Evolutionary conservation across 1,139 yeast genomes (phyloP), one percentile per base, ranked within the genome.

Genomic region (Taphrina sp.): DNA sequence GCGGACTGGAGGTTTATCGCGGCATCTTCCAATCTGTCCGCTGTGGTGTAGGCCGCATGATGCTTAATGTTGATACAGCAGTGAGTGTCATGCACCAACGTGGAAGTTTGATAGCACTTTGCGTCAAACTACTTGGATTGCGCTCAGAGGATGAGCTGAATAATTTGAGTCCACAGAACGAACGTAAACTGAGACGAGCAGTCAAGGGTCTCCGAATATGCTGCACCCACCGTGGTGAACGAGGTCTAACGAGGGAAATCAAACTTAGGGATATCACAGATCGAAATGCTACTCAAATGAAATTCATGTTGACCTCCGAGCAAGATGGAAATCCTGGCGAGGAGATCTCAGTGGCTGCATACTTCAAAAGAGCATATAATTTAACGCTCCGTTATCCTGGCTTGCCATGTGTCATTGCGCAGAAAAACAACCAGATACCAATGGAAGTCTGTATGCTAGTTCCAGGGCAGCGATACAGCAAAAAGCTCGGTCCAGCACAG

Each of bases 11-110:
- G 37, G 57, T 59, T 3, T 58, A 57, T 46, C 52, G 47, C 33
- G 61, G 61, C 10, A 57, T 58, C 39, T 59, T 57, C 44, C 61
- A 59, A 42, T 56, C 61, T 31, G 57, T 58, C 26, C 59, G 61
- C 10, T 52, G 54, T 20, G 55, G 57, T 5, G 56, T 34, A 12
- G 60, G 61, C 20, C 43, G 26, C 5, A 8, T 43, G 29, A 19
- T 43, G 17, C 34, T 43, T 12, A 43, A 43, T 16, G 47, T 43
- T 17, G 47, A 43, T 14, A 43, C 47, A 12, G 47, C 47, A n/a
- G 47, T 43, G 3, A 29, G 29, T 3, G 47, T 43, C 12, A 43
- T 43, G 47, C 47, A 43, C 19, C 38, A 43, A 19, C 24, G 47
- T n/a, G 47, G 47, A 7, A 43, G 29, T 43, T 38, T 43, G 2